These are phyloP conservation scores for Nematodospora valgi DNA, from an alignment of 805 yeast species.

Conservation along the genomic window DNA sequence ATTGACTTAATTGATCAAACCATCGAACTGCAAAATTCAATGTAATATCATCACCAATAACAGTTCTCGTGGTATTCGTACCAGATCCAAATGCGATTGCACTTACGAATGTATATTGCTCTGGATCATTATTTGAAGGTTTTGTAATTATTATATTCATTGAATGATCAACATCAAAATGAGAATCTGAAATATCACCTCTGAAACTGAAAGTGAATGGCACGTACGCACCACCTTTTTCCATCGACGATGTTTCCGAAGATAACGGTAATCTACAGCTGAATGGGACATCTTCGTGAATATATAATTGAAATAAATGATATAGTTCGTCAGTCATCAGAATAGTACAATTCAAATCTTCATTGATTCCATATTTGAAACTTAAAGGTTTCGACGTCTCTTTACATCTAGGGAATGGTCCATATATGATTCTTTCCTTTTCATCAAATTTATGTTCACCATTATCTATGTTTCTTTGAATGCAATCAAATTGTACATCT, in stretches of 20 bases:
- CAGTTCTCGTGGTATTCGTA: conserved; percentile 56
- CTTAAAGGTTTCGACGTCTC: conserved; percentile 61
- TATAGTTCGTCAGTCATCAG: conserved; percentile 59
- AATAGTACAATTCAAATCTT: conserved; percentile 58
- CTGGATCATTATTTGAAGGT: conserved; percentile 26
- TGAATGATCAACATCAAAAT: conserved; percentile 60
- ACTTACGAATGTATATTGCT: conserved; percentile 44
- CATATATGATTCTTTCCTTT: conserved; percentile 56
- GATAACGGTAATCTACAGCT: conserved; percentile 61
- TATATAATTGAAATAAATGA: conserved; percentile 70
- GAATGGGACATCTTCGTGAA: conserved; percentile 76
- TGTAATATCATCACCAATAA: conserved; percentile 63
- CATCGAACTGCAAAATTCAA: conserved; percentile 59
- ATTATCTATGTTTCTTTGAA: conserved; percentile 62
- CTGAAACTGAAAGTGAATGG: conserved; percentile 64
- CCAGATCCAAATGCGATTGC: conserved; percentile 60
- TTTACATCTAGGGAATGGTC: conserved; percentile 56
- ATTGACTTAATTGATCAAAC: conserved; percentile 31
- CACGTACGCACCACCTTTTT: conserved; percentile 43
- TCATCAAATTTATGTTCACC: conserved; percentile 75
- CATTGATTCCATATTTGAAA: conserved; percentile 51
- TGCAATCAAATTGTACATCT: conserved; percentile 53
- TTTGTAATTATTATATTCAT: conserved; percentile 50
- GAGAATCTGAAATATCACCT: conserved; percentile 65
- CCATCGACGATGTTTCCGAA: conserved; percentile 39